phyloP scores from a whole-genome alignment of 1,139 yeast genomes.

The Candida sp. region DNA sequence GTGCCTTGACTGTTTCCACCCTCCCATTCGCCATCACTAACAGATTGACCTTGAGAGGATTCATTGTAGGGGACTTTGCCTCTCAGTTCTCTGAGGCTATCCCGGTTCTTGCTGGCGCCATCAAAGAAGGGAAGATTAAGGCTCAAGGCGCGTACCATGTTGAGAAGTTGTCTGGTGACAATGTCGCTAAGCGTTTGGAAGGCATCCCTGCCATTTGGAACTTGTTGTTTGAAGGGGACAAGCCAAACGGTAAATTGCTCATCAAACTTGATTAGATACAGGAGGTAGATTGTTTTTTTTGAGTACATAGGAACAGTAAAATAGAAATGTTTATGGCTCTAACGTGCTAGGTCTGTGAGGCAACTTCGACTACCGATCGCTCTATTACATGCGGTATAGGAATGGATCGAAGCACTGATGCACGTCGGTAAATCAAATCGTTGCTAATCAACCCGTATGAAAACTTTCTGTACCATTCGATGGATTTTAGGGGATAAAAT shows the following conservation, averaged over 20 bases:
- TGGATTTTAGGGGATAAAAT: no score
- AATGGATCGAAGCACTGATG: no score
- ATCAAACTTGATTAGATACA: conserved; percentile 23
- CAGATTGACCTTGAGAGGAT: conserved; percentile 53
- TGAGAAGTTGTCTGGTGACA: conserved; percentile 10
- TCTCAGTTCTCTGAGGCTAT: conserved; percentile 40
- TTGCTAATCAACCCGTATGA: no score
- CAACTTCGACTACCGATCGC: no score
- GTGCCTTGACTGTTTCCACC: conserved; percentile 33
- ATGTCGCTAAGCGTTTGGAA: conserved; percentile 21
- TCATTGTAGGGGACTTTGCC: conserved; percentile 44
- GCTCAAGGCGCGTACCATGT: conserved; percentile 22
- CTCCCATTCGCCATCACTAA: conserved; percentile 51
- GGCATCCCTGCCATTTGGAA: conserved; percentile 31
- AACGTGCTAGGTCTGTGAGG: no score
- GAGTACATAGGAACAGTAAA: no score
- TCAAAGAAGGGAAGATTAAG: conserved; percentile 46
- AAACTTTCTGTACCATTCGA: no score
- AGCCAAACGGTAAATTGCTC: conserved; percentile 37
- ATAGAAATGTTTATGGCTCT: no score
- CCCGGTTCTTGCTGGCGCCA: conserved; percentile 30
- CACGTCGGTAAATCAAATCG: no score
- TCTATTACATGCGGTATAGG: no score
- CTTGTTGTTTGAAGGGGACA: conserved; percentile 30
- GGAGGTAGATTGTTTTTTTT: no score